Evolutionary conservation across 2,329 filamentous ascomycete species (phyloP), one percentile per base, ranked within the genome.

Genomic region (Venturia oleaginea): DNA sequence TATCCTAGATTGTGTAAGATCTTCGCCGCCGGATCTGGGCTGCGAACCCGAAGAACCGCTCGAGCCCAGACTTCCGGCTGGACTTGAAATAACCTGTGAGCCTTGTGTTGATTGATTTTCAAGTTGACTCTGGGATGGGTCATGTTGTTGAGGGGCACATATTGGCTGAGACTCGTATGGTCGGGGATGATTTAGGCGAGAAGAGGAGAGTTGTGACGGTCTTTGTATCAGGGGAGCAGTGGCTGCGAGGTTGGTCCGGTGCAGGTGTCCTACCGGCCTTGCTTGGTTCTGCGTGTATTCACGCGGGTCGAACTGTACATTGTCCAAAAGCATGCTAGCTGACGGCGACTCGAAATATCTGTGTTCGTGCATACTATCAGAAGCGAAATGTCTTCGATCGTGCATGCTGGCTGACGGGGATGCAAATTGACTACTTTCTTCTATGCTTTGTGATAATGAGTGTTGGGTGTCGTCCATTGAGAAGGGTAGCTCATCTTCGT

Each of bases 1-100:
- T 1, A 92, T 71, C 48, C 84, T 86, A 17, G 65, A 66, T 19
- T 84, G 78, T 3, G 82, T 75, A 24, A 89, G 76, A 66, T 87
- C 84, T 40, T 84, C 80, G 15, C 72, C 66, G 4, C 30, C 61
- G 5, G 63, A 32, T 13, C 32, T 32, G 1, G 64, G 22, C 13
- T 60, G 40, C 17, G 32, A 59, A 54, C 27, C 54, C 19, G 48
- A 64, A 48, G 46, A 64, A 17, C 42, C 11, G 38, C 24, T 51
- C 13, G 61, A 62, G 43, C 61, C 24, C 6, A 30, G 15, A 62
- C 40, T 48, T 54, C 61, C 42, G 24, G 40, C 24, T 27, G 32
- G 61, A 42, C 32, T 60, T 40, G 59, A 43, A 15, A 32, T 6
- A 22, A 37, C 59, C n/a, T 40, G 59, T 10, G 59, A 61, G 34